Percentiles rank a stretch among this genome's conserved stretches.
Conservation (phyloP, 2,329 filamentous ascomycete genomes). For the Penicillium sp. region DNA sequence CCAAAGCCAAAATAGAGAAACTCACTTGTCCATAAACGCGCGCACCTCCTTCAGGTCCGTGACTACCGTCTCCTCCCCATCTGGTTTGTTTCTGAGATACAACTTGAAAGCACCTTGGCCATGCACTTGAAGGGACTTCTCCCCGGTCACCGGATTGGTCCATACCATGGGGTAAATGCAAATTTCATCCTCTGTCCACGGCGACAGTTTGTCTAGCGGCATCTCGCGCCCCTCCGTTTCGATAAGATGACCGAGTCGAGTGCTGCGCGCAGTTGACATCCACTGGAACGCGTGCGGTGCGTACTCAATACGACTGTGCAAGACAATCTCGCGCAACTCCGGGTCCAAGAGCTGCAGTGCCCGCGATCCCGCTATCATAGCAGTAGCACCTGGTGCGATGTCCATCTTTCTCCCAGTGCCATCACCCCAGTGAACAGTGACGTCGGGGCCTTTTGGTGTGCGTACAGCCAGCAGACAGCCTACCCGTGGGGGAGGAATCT, state of each 20-base stretch:
- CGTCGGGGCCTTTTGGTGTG: conserved; percentile 38
- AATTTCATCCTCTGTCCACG: conserved; percentile 24
- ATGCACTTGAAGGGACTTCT: conserved; percentile 41
- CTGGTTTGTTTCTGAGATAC: conserved; percentile 36
- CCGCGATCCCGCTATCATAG: not conserved
- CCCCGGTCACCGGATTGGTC: conserved; percentile 41
- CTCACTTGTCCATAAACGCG: not conserved
- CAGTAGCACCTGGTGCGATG: conserved; percentile 7
- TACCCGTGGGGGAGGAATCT: conserved; percentile 42
- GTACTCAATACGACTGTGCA: conserved; percentile 42
- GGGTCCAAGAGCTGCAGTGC: not conserved
- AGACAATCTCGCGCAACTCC: conserved; percentile 25
- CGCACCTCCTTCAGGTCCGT: not conserved
- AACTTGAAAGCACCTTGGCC: conserved; percentile 42
- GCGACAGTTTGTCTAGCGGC: not conserved
- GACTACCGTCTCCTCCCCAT: conserved; percentile 23
- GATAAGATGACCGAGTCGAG: conserved; percentile 38
- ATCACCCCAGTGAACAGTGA: conserved; percentile 41
- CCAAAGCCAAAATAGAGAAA: not conserved
- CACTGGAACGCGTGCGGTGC: conserved; percentile 45
- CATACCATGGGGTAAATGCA: conserved; percentile 46
- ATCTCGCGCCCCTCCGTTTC: conserved; percentile 19
- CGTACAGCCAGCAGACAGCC: conserved; percentile 43
- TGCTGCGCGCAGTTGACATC: conserved; percentile 43
- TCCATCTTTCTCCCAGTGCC: conserved; percentile 40